Evolutionary conservation across 441 rosid genomes (phyloP).

Genomic region (Biscutella auriculata): DNA sequence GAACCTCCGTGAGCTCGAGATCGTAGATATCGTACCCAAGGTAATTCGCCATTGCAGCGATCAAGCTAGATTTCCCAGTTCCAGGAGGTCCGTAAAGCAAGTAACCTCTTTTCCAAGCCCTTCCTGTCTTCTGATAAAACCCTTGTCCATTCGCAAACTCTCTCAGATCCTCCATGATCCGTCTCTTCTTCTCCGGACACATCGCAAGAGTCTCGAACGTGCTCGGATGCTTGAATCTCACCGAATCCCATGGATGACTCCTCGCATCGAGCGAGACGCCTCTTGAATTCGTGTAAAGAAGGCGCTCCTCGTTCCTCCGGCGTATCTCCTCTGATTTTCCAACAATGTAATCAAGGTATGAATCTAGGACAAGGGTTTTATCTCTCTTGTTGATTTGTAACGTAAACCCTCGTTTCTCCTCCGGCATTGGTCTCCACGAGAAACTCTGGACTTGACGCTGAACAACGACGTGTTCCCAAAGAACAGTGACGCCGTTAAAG

Average conservation of each 20-base stretch:
- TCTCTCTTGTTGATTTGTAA: conserved; percentile 54
- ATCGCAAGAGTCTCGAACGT: conserved; percentile 81
- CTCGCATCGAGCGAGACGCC: conserved; percentile 75
- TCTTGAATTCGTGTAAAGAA: conserved; percentile 68
- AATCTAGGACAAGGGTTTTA: conserved; percentile 41
- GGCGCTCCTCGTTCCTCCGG: conserved; percentile 52
- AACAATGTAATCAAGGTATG: conserved; percentile 67
- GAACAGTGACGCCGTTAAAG: conserved; percentile 40
- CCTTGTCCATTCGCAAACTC: conserved; percentile 50
- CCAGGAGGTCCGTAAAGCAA: conserved; percentile 74
- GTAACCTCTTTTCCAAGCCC: conserved; percentile 80
- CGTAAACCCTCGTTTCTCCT: conserved; percentile 81
- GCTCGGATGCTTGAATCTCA: conserved; percentile 81
- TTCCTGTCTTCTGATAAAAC: conserved; percentile 68
- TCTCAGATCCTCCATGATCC: conserved; percentile 51
- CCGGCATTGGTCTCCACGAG: conserved; percentile 82
- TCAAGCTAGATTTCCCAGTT: conserved; percentile 72
- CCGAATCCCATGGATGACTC: conserved; percentile 92
- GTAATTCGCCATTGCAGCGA: conserved; percentile 75
- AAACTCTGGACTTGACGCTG: conserved; percentile 61
- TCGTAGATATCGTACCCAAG: conserved; percentile 65
- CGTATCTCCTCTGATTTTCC: conserved; percentile 59
- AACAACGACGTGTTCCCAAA: conserved; percentile 77
- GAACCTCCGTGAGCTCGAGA: conserved; percentile 64
- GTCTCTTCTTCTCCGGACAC: conserved; percentile 49